phyloP scores from a whole-genome alignment of 208 protist genomes.

The Leptomonas seymouri region DNA sequence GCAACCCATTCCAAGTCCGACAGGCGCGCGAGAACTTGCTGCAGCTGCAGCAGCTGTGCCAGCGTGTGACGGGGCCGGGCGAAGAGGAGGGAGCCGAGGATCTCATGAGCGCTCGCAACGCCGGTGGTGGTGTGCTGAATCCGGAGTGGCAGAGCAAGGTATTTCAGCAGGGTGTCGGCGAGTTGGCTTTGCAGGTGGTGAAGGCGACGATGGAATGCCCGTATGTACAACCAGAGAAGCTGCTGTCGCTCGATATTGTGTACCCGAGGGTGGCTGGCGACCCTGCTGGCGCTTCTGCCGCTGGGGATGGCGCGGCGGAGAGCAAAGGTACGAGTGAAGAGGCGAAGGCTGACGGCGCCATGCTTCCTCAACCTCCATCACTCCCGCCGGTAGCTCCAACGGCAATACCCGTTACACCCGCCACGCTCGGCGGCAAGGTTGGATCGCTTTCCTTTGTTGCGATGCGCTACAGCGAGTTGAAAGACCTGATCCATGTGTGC shows the following conservation, averaged over 20 bases:
- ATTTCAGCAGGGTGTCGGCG: conserved; percentile 50
- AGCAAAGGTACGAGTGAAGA: neutral
- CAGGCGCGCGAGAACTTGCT: conserved; percentile 46
- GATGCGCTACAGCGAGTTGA: conserved; percentile 47
- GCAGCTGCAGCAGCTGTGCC: conserved; percentile 44
- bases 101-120: conserved; percentile 18
- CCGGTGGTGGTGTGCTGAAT: conserved; percentile 33
- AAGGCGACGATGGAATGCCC: conserved; percentile 42
- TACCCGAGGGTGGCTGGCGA: neutral
- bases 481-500: conserved; percentile 43
- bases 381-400: neutral
- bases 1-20: conserved; percentile 33
- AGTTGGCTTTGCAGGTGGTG: conserved; percentile 35
- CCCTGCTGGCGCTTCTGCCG: no score
- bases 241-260: conserved; percentile 41
- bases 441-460: conserved; percentile 11
- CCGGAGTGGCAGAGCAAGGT: conserved; percentile 53
- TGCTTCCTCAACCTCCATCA: neutral
- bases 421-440: neutral
- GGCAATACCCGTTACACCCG: neutral
- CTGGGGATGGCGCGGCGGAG: no score
- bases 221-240: conserved; percentile 32
- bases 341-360: neutral
- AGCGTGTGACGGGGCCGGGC: conserved; percentile 13
- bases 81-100: conserved; percentile 16